Conservation (phyloP, 2,329 filamentous ascomycete genomes). For the Helminthosporium solani region DNA sequence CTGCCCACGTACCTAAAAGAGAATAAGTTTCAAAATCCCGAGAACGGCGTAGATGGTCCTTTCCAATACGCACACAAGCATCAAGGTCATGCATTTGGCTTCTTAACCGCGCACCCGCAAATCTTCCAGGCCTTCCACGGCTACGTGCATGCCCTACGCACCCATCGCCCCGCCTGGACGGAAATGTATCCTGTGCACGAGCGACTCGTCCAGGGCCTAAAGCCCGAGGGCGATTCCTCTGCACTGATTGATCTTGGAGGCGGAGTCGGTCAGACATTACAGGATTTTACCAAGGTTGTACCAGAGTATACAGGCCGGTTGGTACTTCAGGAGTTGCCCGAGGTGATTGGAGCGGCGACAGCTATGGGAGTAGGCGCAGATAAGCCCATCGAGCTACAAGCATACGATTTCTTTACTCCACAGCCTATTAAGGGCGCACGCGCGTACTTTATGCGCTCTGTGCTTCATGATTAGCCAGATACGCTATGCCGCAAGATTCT, state of each 20-base stretch:
- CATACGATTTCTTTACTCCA: slow-evolving; percentile 10
- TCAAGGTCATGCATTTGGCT: slow-evolving; percentile 7
- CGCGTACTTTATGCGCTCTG: slow-evolving; percentile 24
- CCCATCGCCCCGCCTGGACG: slow-evolving; percentile 6
- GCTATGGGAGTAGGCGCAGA: slow-evolving; percentile 1
- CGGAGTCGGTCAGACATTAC: slow-evolving; percentile 6
- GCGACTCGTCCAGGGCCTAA: slow-evolving; percentile 3
- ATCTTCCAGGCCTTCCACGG: slow-evolving; percentile 8
- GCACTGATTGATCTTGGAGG: slow-evolving; percentile 12
- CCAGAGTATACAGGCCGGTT: slow-evolving; percentile 6
- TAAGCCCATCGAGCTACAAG: slow-evolving; percentile 11
- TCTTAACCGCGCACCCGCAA: slow-evolving; percentile 4
- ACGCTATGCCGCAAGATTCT: slow-evolving; percentile 14
- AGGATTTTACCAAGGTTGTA: slow-evolving; percentile 3
- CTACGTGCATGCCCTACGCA: slow-evolving; percentile 3
- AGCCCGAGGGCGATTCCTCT: slow-evolving; percentile 3
- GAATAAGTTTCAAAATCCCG: slow-evolving; percentile 9
- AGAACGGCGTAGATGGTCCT: slow-evolving; percentile 3
- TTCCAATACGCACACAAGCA: slow-evolving; percentile 8
- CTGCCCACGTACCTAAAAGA: slow-evolving; percentile 5
- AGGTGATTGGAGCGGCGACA: slow-evolving; percentile 5
- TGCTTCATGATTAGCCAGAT: slow-evolving; percentile 15
- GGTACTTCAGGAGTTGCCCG: slow-evolving; percentile 8
- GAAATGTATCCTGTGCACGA: slow-evolving; percentile 12
- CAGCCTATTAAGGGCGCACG: slow-evolving; percentile 11